A percentile compares a stretch with the other conserved stretches of the same genome.
These are phyloP conservation scores for Lentinula novae-zelandiae DNA, from an alignment of 1,284 basidiomycete genomes.

Conservation along the genomic window DNA sequence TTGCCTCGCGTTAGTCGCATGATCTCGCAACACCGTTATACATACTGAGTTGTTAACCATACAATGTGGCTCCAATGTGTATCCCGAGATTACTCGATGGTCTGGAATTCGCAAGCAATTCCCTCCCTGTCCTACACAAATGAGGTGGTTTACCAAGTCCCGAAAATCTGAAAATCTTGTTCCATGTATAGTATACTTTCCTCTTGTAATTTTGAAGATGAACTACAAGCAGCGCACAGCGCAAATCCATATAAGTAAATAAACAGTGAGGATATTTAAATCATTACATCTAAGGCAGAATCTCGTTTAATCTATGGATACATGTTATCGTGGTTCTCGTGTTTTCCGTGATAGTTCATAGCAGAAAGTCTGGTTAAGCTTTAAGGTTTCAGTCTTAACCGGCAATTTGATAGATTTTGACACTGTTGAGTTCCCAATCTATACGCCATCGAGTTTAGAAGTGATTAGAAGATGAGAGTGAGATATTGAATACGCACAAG, in stretches of 20 bases:
- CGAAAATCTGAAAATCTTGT: no score
- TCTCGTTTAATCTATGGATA: neutral
- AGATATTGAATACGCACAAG: slow-evolving; percentile 54
- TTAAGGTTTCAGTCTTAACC: neutral
- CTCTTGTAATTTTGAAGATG: neutral
- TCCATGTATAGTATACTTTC: neutral
- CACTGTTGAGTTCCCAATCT: slow-evolving; percentile 77
- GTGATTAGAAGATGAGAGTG: slow-evolving; percentile 1
- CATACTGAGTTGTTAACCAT: no score
- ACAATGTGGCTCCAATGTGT: no score
- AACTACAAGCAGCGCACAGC: slow-evolving; percentile 1
- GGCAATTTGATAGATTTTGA: slow-evolving; percentile 54
- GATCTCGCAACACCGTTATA: no score
- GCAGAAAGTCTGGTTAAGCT: neutral
- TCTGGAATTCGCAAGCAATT: no score
- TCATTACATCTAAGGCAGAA: neutral
- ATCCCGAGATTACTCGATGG: no score
- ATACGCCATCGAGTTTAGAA: slow-evolving; percentile 4
- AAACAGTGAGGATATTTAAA: neutral
- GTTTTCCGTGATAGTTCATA: neutral
- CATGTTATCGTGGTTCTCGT: neutral
- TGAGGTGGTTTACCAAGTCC: no score
- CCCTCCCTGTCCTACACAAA: no score
- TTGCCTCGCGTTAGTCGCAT: no score
- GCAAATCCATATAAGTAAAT: neutral